phyloP scores from a whole-genome alignment of 805 yeast species.

The Kodamaea lidongshanica region DNA sequence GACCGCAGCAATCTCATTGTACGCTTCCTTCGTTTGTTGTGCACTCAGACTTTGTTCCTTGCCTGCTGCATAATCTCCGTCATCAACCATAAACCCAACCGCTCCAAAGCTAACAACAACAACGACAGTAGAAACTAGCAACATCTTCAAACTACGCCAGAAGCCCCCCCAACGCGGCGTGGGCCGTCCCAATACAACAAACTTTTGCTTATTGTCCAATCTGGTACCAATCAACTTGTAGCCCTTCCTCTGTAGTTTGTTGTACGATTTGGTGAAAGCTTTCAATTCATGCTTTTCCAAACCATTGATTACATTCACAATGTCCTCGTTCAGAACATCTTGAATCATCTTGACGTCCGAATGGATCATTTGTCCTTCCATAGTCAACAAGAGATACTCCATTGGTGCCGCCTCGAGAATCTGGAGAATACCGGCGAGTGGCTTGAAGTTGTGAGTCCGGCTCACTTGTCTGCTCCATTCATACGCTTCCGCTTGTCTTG shows the following conservation, averaged over 20 bases:
- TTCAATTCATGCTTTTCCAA: conserved; percentile 32
- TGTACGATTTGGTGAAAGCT: conserved; percentile 28
- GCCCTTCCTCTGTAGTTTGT: conserved; percentile 36
- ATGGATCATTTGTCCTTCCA: conserved; percentile 29
- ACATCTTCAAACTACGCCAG: conserved; percentile 13
- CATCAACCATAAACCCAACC: conserved; percentile 12
- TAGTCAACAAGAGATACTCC: conserved; percentile 26
- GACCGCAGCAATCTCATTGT: conserved; percentile 1
- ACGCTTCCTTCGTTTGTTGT: background rate
- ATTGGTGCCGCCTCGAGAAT: conserved; percentile 2
- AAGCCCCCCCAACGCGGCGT: conserved; percentile 1
- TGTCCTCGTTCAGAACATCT: conserved; percentile 32
- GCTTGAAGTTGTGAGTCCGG: conserved; percentile 40
- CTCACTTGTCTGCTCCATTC: conserved; percentile 42
- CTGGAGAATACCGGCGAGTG: conserved; percentile 19
- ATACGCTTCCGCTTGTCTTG: conserved; percentile 45
- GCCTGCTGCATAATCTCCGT: conserved; percentile 2
- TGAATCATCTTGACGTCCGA: conserved; percentile 38
- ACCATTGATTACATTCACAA: conserved; percentile 34
- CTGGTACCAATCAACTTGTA: conserved; percentile 58
- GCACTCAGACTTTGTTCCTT: background rate
- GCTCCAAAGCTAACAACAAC: conserved; percentile 11
- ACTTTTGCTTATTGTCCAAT: conserved; percentile 10
- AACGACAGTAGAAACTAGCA: conserved; percentile 24
- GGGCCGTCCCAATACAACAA: conserved; percentile 8